Base-by-base conservation (phyloP, 2,329 filamentous ascomycete genomes). In the Mycocentrospora acerina region DNA sequence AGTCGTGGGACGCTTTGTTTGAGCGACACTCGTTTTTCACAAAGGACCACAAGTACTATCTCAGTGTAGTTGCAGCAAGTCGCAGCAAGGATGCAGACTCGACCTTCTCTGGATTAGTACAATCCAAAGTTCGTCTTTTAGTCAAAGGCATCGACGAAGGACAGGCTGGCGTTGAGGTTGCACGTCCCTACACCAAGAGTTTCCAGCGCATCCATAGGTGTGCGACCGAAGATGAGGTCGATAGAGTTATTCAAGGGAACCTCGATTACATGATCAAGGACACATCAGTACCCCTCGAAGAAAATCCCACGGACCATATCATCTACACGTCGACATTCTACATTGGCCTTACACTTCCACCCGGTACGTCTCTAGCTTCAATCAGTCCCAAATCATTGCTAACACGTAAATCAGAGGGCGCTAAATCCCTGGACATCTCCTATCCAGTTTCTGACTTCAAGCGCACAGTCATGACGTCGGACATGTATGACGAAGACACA, bases 321-420 rank as follows among this genome's bases (percentile, higher is more conserved):
- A 71, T 97, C 18, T 95, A 88, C 64, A 97, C 91, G 0, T 90
- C 89, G 16, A 96, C 90, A 1, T 91, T 90, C 66, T 98, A 97
- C 63, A 89, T 98, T 60, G 93, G 93, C 24, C 76, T 97, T 32
- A 86, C 91, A 55, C 71, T 96, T 38, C 77, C 78, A 25, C 79
- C 84, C 73, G 85, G 88, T 89, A 77, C 64, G 80, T 72, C 36
- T 13, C 13, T 29, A 5, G 10, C n/a, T 9, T 28, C 1, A 19
- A 22, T 4, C 9, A 24, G 6, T 19, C 28, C 4, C n/a, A 19
- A 18, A 7, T 22, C 29, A 9, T 17, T 16, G 26, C 44, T 51
- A 22, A 60, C 31, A 19, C 6, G 24, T 15, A n/a, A 37, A 44
- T 43, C 44, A 59, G 42, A 65, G 82, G 83, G 79, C 40, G 79